These are phyloP conservation scores for Sphaerulina populicola DNA, from an alignment of 2,329 filamentous ascomycete species.

Conservation along the genomic window DNA sequence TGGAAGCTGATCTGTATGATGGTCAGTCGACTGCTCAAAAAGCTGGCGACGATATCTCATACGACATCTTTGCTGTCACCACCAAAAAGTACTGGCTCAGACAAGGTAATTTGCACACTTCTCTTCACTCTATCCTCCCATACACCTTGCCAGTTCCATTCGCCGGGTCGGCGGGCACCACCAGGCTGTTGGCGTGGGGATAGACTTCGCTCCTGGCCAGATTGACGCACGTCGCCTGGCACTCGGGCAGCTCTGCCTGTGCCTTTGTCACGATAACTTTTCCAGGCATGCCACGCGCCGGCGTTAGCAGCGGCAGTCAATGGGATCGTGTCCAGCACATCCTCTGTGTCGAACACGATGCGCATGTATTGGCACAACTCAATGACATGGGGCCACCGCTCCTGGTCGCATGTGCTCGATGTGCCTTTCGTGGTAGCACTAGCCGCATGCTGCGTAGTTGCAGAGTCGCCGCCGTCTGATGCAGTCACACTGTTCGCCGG, in stretches of 20 bases:
- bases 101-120: conserved; percentile 66
- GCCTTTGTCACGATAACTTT: conserved; percentile 53
- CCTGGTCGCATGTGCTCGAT: conserved; percentile 6
- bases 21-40: background rate
- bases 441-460: conserved; percentile 4
- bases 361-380: conserved; percentile 73
- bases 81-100: conserved; percentile 72
- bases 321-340: conserved; percentile 68
- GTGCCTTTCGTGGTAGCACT: background rate
- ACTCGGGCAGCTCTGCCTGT: conserved; percentile 14
- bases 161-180: conserved; percentile 57
- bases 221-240: conserved; percentile 9
- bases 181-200: conserved; percentile 31
- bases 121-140: conserved; percentile 85
- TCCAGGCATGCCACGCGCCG: conserved; percentile 92
- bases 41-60: conserved; percentile 31
- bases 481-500: background rate
- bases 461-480: background rate
- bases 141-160: conserved; percentile 97
- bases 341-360: conserved; percentile 69
- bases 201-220: conserved; percentile 17
- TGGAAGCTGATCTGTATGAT: conserved; percentile 27
- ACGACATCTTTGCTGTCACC: conserved; percentile 63
- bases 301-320: conserved; percentile 78
- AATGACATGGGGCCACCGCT: conserved; percentile 26